phyloP scores from a whole-genome alignment of 129 eudicot genomes.

The Dittrichia graveolens region DNA sequence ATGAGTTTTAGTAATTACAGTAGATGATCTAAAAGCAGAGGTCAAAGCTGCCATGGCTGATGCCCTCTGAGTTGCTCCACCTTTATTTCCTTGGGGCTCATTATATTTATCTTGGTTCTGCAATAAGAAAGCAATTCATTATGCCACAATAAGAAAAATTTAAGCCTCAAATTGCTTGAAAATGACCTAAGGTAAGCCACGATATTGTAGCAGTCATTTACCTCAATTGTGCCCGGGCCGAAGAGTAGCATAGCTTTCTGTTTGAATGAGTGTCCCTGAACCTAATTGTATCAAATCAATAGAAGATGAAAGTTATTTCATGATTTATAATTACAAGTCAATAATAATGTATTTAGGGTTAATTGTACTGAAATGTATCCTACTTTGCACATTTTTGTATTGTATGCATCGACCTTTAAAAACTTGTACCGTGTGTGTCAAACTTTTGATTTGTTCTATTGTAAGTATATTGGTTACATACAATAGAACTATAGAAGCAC shows the following conservation, averaged over 20 bases:
- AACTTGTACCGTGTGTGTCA: no score
- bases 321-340: no score
- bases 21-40: slow-evolving; percentile 69
- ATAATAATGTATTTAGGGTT: no score
- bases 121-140: slow-evolving; percentile 17
- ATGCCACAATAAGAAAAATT: background rate
- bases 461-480: no score
- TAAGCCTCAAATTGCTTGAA: background rate
- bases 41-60: slow-evolving; percentile 92
- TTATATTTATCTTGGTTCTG: slow-evolving; percentile 41
- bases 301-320: background rate
- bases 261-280: slow-evolving; percentile 76
- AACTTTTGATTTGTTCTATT: no score
- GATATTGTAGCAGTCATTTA: slow-evolving; percentile 19
- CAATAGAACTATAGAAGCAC: no score
- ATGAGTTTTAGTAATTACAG: slow-evolving; percentile 44
- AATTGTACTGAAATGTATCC: no score
- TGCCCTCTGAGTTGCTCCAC: slow-evolving; percentile 96
- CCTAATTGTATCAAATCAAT: slow-evolving; percentile 45
- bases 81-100: slow-evolving; percentile 50
- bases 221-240: slow-evolving; percentile 72
- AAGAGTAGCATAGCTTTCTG: slow-evolving; percentile 76
- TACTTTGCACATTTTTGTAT: no score
- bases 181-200: no score
- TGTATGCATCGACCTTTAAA: no score